phyloP scores from a whole-genome alignment of 352 stramenopile species.

The Phytophthora palmivora region DNA sequence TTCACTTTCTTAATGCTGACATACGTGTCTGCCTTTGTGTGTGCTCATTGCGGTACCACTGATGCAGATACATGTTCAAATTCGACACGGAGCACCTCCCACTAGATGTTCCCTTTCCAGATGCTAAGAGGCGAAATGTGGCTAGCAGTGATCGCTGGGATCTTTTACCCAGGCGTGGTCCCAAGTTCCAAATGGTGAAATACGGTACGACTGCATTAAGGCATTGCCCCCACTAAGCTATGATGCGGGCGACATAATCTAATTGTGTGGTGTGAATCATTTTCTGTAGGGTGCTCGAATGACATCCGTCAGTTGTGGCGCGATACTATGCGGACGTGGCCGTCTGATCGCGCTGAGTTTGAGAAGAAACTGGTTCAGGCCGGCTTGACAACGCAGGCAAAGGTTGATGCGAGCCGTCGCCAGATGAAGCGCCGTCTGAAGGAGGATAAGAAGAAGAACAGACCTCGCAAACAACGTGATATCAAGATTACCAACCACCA shows the following conservation, averaged over 20 bases:
- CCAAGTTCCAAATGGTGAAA: constrained; percentile 83
- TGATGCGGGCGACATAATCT: constrained; percentile 1
- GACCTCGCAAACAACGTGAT: constrained; percentile 82
- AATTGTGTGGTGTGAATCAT: constrained; percentile 2
- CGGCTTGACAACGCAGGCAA: constrained; percentile 83
- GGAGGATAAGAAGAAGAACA: constrained; percentile 85
- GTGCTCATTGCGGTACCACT: background rate
- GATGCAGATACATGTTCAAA: constrained; percentile 76
- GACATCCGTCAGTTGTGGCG: constrained; percentile 87
- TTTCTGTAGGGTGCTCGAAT: constrained; percentile 72
- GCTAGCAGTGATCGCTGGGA: constrained; percentile 80
- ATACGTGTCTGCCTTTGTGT: background rate
- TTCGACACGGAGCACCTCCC: constrained; percentile 87
- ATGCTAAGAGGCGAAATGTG: constrained; percentile 66
- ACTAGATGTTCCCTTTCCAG: constrained; percentile 79
- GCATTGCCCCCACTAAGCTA: too few relatives aligned
- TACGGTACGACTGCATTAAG: constrained; percentile 51
- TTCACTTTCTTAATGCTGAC: constrained; percentile 4
- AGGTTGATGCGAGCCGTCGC: constrained; percentile 80
- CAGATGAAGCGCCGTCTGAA: constrained; percentile 84
- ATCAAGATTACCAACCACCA: constrained; percentile 92
- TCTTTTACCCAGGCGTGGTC: constrained; percentile 66
- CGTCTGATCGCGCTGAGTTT: constrained; percentile 76
- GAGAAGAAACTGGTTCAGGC: constrained; percentile 84
- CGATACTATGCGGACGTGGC: constrained; percentile 78